Conservation (phyloP, 495 filamentous ascomycete species). For the Neurospora sp. region DNA sequence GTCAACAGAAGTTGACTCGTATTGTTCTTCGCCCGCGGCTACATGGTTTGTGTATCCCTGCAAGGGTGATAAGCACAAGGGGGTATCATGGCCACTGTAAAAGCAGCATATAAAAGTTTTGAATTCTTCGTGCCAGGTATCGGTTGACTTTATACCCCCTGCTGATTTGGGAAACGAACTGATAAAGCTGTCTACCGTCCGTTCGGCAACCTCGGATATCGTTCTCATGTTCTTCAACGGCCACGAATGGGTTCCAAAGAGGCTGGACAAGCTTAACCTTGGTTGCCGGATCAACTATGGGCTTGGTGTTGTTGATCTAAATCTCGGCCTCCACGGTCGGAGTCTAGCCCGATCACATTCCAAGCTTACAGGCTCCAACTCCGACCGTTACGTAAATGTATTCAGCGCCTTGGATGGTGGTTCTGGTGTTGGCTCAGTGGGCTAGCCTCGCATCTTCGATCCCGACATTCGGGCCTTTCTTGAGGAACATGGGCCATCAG, state of each 20-base stretch:
- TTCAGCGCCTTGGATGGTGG: not conserved
- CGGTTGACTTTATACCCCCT: not conserved
- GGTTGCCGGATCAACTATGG: not conserved
- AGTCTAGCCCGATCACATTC: not conserved
- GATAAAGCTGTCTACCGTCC: not conserved
- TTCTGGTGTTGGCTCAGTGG: not conserved
- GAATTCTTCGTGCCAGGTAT: not conserved
- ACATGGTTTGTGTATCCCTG: not conserved
- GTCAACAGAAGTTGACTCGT: not conserved
- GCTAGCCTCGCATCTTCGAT: not conserved
- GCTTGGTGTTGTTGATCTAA: not conserved
- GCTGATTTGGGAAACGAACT: not conserved
- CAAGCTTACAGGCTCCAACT: not conserved
- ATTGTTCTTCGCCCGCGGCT: not conserved
- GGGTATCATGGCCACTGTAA: not conserved
- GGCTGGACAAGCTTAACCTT: not conserved
- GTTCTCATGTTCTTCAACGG: not conserved
- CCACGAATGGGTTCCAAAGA: not conserved
- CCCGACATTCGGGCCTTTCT: not conserved
- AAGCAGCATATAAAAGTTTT: not conserved
- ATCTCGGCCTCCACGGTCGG: not conserved
- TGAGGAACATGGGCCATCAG: not conserved
- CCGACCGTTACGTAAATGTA: not conserved
- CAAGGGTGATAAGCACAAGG: not conserved
- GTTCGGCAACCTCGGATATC: not conserved